Evolutionary conservation across 176 grass and related monocot genomes (phyloP).

Genomic region (Cocos nucifera): DNA sequence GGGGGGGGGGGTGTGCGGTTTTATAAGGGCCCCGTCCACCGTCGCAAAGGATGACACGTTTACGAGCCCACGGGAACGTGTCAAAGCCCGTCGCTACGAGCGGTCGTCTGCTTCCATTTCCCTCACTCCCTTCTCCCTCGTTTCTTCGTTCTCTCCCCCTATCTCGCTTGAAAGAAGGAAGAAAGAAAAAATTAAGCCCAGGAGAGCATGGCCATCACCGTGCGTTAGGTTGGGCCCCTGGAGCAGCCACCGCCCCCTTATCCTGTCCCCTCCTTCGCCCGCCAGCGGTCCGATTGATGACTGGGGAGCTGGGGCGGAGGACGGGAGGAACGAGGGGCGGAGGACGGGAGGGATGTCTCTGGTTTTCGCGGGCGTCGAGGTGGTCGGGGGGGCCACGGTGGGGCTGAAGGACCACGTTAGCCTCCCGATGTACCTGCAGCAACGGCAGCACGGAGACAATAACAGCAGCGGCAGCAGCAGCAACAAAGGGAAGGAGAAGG

Average conservation of each 20-base stretch:
- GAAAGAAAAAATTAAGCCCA: not conserved
- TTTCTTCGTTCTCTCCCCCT: no score
- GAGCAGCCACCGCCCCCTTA: not conserved
- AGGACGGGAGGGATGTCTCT: slow-evolving; percentile 8
- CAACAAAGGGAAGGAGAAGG: slow-evolving; percentile 11
- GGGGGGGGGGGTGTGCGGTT: not conserved
- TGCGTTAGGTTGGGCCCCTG: no score
- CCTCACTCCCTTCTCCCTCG: no score
- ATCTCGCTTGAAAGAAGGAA: not conserved
- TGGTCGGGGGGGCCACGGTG: not conserved
- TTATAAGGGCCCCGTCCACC: not conserved
- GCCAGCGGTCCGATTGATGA: not conserved
- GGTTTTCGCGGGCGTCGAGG: slow-evolving; percentile 5
- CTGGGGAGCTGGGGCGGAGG: not conserved
- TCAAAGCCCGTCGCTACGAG: not conserved
- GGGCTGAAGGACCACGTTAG: slow-evolving; percentile 4
- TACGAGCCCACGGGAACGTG: slow-evolving; percentile 5
- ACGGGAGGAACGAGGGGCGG: not conserved
- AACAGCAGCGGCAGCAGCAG: slow-evolving; percentile 1
- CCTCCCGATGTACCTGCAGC: not conserved
- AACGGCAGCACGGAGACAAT: slow-evolving; percentile 20
- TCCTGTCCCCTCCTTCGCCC: not conserved
- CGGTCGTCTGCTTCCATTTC: no score
- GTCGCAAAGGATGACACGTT: slow-evolving; percentile 4
- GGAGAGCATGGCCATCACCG: no score